These are phyloP conservation scores for Diddensiella santjacobensis DNA, from an alignment of 805 yeast genomes.

Conservation along the genomic window DNA sequence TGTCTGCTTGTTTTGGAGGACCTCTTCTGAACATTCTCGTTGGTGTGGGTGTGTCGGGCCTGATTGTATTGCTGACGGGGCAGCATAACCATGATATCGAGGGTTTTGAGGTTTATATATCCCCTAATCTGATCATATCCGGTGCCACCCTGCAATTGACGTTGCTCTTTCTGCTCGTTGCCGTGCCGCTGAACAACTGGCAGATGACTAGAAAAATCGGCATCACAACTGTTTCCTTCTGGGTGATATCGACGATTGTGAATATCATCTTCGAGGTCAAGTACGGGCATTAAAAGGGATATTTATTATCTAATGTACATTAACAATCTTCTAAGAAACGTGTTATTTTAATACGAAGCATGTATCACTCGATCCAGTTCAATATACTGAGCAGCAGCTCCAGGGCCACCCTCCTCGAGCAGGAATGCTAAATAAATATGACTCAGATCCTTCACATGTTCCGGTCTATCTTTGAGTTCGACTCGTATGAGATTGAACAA, in stretches of 20 bases:
- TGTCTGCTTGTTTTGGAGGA: conserved; percentile 95
- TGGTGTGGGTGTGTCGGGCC: conserved; percentile 76
- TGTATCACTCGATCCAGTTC: conserved; percentile 11
- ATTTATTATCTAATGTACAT: background rate
- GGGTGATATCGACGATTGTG: conserved; percentile 40
- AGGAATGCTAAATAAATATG: conserved; percentile 28
- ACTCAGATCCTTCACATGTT: conserved; percentile 26
- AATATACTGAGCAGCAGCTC: conserved; percentile 13
- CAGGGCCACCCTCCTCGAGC: conserved; percentile 6
- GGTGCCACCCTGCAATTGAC: conserved; percentile 40
- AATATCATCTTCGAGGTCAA: conserved; percentile 25
- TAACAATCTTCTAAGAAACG: background rate
- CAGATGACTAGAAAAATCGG: conserved; percentile 41
- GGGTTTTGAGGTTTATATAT: conserved; percentile 34
- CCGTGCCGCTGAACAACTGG: conserved; percentile 44
- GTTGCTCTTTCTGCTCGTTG: conserved; percentile 37
- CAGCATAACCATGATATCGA: conserved; percentile 15
- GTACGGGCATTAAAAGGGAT: background rate
- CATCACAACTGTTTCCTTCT: conserved; percentile 36
- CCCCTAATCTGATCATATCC: conserved; percentile 40
- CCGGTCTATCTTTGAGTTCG: conserved; percentile 20
- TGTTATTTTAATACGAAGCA: too few relatives aligned
- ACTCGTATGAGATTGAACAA: conserved; percentile 20
- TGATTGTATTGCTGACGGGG: conserved; percentile 38
- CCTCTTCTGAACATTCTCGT: conserved; percentile 75